Evolutionary conservation across 2,329 filamentous ascomycete species (phyloP).

Genomic region (Pseudogymnoascus sp.): DNA sequence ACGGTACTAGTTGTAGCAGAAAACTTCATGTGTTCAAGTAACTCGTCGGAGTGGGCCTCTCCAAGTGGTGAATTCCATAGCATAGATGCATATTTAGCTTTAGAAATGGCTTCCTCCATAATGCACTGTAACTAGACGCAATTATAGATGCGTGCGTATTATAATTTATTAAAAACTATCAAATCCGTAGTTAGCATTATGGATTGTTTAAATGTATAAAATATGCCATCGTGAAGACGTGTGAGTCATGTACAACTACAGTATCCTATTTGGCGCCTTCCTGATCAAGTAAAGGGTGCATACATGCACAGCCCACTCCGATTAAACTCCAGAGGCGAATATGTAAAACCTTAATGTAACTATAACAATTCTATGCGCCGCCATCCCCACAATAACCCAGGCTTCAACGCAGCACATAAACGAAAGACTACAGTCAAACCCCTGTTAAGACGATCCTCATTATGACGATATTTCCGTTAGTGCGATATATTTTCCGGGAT

Average conservation of each 20-base stretch:
- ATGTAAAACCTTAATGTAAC: background rate
- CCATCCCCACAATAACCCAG: background rate
- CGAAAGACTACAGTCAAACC: too few species aligned
- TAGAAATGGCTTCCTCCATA: background rate
- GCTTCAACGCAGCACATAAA: too few species aligned
- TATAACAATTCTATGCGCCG: background rate
- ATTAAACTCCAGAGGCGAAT: background rate
- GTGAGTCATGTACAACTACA: background rate
- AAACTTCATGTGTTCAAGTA: background rate
- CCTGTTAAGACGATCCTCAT: too few species aligned
- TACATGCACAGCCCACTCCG: background rate
- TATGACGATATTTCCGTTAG: too few species aligned
- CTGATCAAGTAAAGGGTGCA: background rate
- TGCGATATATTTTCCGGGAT: too few species aligned
- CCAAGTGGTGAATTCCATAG: conserved; percentile 3
- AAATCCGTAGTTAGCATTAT: background rate
- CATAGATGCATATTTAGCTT: background rate
- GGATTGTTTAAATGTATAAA: background rate
- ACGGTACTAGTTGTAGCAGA: background rate
- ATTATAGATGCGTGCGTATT: background rate
- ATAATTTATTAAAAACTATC: background rate
- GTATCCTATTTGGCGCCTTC: background rate
- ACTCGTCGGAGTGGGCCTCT: background rate
- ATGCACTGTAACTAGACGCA: background rate
- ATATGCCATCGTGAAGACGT: background rate